These are phyloP conservation scores for Chlorophyllum brunneum DNA, from an alignment of 768 basidiomycete species.

Conservation along the genomic window DNA sequence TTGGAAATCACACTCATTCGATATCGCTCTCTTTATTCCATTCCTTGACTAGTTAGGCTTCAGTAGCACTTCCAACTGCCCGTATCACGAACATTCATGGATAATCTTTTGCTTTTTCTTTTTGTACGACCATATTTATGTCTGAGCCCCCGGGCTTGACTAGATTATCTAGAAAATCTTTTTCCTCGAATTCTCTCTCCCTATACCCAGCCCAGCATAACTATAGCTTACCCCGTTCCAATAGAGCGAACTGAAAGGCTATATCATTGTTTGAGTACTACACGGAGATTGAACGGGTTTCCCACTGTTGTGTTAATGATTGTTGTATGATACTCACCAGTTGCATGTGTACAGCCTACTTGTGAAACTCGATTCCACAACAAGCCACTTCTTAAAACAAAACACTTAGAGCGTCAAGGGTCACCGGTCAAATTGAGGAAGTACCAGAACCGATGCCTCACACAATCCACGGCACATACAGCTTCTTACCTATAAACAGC, in stretches of 20 bases:
- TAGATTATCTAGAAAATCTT: too few species aligned
- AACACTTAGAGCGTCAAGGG: too few species aligned
- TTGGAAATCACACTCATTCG: neutral
- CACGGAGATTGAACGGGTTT: constrained; percentile 8
- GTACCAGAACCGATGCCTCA: too few species aligned
- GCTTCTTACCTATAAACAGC: too few species aligned
- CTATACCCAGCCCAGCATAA: too few species aligned
- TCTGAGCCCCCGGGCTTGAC: too few species aligned
- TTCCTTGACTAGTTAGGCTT: neutral
- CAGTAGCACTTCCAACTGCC: neutral
- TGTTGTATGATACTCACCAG: neutral
- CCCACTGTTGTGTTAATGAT: too few species aligned
- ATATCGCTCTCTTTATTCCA: neutral
- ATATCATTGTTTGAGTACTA: neutral
- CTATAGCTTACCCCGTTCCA: neutral
- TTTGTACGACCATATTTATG: too few species aligned
- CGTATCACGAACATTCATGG: neutral
- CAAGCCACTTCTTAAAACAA: too few species aligned
- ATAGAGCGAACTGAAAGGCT: too few species aligned
- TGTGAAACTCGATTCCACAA: neutral
- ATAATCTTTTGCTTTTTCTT: neutral
- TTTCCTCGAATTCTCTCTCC: neutral
- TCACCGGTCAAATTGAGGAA: too few species aligned
- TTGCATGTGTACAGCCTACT: neutral
- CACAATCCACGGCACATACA: too few species aligned